A percentile compares a stretch with the other conserved stretches of the same genome.
Conservation (phyloP, 2,329 filamentous ascomycete genomes). For the Ascochyta pisi region DNA sequence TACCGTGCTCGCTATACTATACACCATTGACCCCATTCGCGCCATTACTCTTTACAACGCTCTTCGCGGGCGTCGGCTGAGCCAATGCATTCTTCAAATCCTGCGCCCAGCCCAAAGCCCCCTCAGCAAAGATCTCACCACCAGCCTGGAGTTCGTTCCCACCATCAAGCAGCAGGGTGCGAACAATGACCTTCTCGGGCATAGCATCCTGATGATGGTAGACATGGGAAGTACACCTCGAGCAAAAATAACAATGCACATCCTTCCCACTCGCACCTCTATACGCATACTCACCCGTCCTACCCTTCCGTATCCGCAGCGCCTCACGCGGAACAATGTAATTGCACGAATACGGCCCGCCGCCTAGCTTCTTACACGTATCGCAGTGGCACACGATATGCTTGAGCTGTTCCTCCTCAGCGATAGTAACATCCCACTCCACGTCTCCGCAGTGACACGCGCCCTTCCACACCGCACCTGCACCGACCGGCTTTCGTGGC, state of each 20-base stretch:
- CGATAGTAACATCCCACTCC: slow-evolving; percentile 31
- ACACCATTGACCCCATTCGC: background rate
- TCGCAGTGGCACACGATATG: slow-evolving; percentile 49
- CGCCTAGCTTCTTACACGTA: slow-evolving; percentile 47
- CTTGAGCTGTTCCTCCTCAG: slow-evolving; percentile 26
- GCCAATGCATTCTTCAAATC: slow-evolving; percentile 29
- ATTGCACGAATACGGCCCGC: slow-evolving; percentile 47
- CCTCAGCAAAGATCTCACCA: slow-evolving; percentile 50
- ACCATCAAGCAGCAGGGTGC: slow-evolving; percentile 49
- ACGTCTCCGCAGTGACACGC: slow-evolving; percentile 44
- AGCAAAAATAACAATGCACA: slow-evolving; percentile 49
- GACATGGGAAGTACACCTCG: slow-evolving; percentile 50
- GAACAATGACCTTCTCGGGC: slow-evolving; percentile 50
- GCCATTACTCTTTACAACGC: background rate
- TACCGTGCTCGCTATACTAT: background rate
- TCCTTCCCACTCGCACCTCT: slow-evolving; percentile 45
- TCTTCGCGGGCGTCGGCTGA: background rate
- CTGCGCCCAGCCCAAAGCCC: slow-evolving; percentile 43
- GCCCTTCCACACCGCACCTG: slow-evolving; percentile 26
- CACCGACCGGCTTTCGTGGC: slow-evolving; percentile 27
- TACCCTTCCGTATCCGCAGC: slow-evolving; percentile 34
- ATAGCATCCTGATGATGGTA: slow-evolving; percentile 51
- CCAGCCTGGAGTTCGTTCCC: slow-evolving; percentile 43
- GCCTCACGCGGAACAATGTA: slow-evolving; percentile 43
- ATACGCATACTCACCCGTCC: slow-evolving; percentile 39